Evolutionary conservation across 345 rosid species (phyloP).

Genomic region (Boechera retrofracta): DNA sequence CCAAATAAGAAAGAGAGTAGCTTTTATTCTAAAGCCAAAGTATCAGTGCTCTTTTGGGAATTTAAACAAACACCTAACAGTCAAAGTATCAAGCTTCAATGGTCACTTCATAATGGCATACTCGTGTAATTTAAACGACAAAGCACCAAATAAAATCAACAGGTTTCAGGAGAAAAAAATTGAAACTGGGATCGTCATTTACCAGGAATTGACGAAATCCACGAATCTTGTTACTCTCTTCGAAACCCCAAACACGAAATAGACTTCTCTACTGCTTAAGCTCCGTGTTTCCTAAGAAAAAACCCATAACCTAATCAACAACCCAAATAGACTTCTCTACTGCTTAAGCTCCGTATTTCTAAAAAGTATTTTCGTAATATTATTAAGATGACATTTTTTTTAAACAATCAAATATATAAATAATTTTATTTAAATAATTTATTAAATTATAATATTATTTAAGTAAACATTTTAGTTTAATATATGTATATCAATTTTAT

Average conservation of each 20-base stretch:
- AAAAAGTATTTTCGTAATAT: too few species aligned
- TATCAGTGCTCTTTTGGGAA: conserved; percentile 23
- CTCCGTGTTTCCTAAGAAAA: conserved; percentile 30
- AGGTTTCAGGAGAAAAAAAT: background rate
- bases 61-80: conserved; percentile 32
- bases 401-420: too few species aligned
- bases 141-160: conserved; percentile 4
- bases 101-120: background rate
- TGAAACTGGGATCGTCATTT: background rate
- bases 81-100: conserved; percentile 8
- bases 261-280: conserved; percentile 19
- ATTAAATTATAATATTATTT: too few species aligned
- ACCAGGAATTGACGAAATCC: conserved; percentile 14
- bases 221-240: conserved; percentile 33
- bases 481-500: too few species aligned
- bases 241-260: conserved; percentile 15
- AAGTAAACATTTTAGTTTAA: too few species aligned
- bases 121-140: background rate
- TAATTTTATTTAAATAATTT: too few species aligned
- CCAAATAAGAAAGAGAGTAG: background rate
- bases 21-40: background rate
- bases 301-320: conserved; percentile 34
- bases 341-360: too few species aligned
- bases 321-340: too few species aligned
- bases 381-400: too few species aligned